Evolutionary conservation across 2,329 filamentous ascomycete species (phyloP), one percentile per base, ranked within the genome.

Genomic region (Bipolaris gigantea): DNA sequence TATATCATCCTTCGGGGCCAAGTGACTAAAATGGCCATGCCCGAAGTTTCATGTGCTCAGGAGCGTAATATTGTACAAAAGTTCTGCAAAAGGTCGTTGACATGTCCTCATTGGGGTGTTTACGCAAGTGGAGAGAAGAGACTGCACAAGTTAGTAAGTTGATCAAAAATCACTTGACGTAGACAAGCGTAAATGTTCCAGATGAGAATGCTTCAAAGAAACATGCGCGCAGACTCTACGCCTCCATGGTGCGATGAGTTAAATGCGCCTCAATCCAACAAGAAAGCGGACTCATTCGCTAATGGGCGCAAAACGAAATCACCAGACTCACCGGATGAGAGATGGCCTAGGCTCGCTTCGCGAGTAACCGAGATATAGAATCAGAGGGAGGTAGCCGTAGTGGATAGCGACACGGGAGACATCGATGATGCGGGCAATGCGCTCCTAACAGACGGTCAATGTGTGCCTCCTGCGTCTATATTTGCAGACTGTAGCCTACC

Each of bases 281-380:
- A 33, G 10, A 32, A 30, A 19, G 32, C 21, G 11, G 47, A 13
- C 16, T 35, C 21, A 18, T 43, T 43, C 25, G 10, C 40, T 11
- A 13, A 32, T 32, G 7, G 39, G 15, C 1, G 9, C 9, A 21
- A 10, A n/a, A n/a, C 23, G 21, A 36, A 18, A 9, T 19, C 10
- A 45, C 27, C 35, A n/a, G 39, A 47, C 63, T 64, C 62, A 89
- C 87, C 85, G 85, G 79, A 90, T 88, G 66, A 90, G 75, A 41
- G 90, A 88, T 50, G 94, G 94, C 74, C 89, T 86, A 36, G 94
- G 94, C 76, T 93, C 89, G 81, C 92, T 97, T 76, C 90, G 89
- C 50, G 93, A 95, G 81, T 96, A 97, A 67, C 93, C 94, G 69
- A 99, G 88, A 78, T 97, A 99, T 76, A 99, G 84, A 75, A 99